phyloP scores from a whole-genome alignment of 2,329 filamentous ascomycete species.

The Venturia oleaginea region DNA sequence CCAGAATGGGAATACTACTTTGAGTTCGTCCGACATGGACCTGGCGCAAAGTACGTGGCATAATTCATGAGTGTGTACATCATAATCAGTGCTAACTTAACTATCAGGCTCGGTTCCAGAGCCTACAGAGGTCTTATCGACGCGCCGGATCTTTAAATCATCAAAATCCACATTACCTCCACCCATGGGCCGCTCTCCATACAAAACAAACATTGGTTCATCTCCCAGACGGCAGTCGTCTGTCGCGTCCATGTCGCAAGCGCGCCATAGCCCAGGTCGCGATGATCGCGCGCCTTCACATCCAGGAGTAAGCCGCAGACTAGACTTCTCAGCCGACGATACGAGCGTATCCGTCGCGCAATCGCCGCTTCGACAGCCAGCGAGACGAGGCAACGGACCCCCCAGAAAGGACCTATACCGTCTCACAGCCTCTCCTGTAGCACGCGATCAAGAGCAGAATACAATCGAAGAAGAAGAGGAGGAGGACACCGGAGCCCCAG shows the following conservation, averaged over 20 bases:
- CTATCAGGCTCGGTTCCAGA: slow-evolving; percentile 41
- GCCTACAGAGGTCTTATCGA: slow-evolving; percentile 35
- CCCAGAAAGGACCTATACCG: not conserved
- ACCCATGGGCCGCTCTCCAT: slow-evolving; percentile 48
- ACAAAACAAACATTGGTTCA: slow-evolving; percentile 49
- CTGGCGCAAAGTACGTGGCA: slow-evolving; percentile 49
- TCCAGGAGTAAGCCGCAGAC: slow-evolving; percentile 41
- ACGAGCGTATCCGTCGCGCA: not conserved
- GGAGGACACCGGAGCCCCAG: not conserved
- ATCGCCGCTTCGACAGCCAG: not conserved
- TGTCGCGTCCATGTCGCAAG: slow-evolving; percentile 27
- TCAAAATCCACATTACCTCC: slow-evolving; percentile 37
- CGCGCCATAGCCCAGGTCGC: slow-evolving; percentile 7
- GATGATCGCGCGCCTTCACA: slow-evolving; percentile 25
- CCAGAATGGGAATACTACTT: slow-evolving; percentile 31
- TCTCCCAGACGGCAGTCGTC: slow-evolving; percentile 55
- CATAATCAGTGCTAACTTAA: slow-evolving; percentile 12
- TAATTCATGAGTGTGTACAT: not conserved
- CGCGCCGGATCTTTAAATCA: slow-evolving; percentile 37
- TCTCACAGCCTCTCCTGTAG: not conserved
- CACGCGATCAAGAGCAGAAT: not conserved
- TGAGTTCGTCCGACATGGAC: slow-evolving; percentile 53
- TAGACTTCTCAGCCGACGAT: slow-evolving; percentile 39
- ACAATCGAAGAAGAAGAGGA: slow-evolving; percentile 3
- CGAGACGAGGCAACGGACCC: not conserved